A percentile compares a stretch with the other conserved stretches of the same genome.
Evolutionary conservation across 768 basidiomycete species (phyloP).

Genomic region (Gloeopeniophorella convolvens): DNA sequence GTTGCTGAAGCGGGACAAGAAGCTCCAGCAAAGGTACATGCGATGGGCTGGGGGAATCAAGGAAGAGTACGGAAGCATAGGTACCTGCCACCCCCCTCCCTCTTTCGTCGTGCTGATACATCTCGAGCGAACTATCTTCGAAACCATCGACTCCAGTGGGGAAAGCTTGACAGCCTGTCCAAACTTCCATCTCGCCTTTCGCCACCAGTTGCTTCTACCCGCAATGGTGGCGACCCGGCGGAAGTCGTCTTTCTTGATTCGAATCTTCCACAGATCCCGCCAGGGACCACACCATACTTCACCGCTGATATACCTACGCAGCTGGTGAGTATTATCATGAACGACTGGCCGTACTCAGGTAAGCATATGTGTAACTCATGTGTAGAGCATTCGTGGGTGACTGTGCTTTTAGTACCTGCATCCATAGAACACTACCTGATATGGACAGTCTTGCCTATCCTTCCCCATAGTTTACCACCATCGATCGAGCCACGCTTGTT

Average conservation of each 20-base stretch:
- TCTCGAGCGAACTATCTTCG: conserved; percentile 62
- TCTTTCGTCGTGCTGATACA: neutral
- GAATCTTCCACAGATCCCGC: conserved; percentile 29
- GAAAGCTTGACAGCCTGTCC: conserved; percentile 56
- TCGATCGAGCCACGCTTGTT: conserved; percentile 51
- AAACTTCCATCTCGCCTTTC: conserved; percentile 52
- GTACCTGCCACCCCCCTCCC: conserved; percentile 33
- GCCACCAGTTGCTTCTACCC: neutral
- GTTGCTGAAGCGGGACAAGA: conserved; percentile 65
- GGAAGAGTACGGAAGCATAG: conserved; percentile 55
- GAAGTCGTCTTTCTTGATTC: neutral
- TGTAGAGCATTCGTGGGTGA: neutral
- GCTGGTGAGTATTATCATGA: conserved; percentile 63
- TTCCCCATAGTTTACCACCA: conserved; percentile 49
- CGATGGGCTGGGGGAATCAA: conserved; percentile 51
- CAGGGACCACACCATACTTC: conserved; percentile 52
- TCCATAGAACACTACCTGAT: conserved; percentile 70
- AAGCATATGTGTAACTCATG: conserved; percentile 13
- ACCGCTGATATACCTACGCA: conserved; percentile 51
- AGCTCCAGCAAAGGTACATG: conserved; percentile 62
- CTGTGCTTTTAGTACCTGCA: conserved; percentile 44
- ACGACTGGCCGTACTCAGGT: conserved; percentile 91
- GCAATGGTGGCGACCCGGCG: neutral
- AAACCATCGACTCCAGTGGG: conserved; percentile 69
- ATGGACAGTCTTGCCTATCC: conserved; percentile 72